phyloP scores from a whole-genome alignment of 257 asterid genomes.

The Hygrophila difformis region DNA sequence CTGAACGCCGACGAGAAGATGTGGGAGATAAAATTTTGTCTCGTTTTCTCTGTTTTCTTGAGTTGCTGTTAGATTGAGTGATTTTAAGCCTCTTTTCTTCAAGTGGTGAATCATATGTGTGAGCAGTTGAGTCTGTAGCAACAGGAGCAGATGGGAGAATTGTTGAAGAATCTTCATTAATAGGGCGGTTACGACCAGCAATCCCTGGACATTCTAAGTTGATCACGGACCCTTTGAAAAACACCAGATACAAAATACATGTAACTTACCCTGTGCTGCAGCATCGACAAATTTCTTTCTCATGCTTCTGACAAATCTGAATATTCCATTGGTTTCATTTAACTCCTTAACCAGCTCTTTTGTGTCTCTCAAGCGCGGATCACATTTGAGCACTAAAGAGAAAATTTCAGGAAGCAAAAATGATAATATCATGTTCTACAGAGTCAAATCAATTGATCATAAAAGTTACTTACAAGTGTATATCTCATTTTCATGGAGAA shows the following conservation, averaged over 20 bases:
- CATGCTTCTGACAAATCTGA: conserved; percentile 80
- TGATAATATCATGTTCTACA: conserved; percentile 7
- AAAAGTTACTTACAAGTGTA: conserved; percentile 56
- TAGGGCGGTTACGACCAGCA: conserved; percentile 23
- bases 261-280: conserved; percentile 38
- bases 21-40: conserved; percentile 38
- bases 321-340: conserved; percentile 61
- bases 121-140: conserved; percentile 55
- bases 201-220: conserved; percentile 30
- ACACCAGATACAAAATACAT: conserved; percentile 14
- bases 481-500: conserved; percentile 63
- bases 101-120: conserved; percentile 38
- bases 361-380: conserved; percentile 52
- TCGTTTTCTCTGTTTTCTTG: conserved; percentile 42
- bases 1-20: conserved; percentile 63
- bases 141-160: conserved; percentile 51
- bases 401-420: conserved; percentile 35
- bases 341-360: conserved; percentile 53
- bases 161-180: conserved; percentile 35
- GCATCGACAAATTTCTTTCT: conserved; percentile 71
- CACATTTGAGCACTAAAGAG: conserved; percentile 56
- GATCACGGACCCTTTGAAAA: conserved; percentile 18
- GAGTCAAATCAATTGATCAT: conserved; percentile 8
- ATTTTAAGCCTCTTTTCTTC: conserved; percentile 30
- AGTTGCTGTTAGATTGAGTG: conserved; percentile 20